Evolutionary conservation across 2,329 filamentous ascomycete genomes (phyloP), one percentile per base, ranked within the genome.

Genomic region (Hirsutella rhossiliensis): DNA sequence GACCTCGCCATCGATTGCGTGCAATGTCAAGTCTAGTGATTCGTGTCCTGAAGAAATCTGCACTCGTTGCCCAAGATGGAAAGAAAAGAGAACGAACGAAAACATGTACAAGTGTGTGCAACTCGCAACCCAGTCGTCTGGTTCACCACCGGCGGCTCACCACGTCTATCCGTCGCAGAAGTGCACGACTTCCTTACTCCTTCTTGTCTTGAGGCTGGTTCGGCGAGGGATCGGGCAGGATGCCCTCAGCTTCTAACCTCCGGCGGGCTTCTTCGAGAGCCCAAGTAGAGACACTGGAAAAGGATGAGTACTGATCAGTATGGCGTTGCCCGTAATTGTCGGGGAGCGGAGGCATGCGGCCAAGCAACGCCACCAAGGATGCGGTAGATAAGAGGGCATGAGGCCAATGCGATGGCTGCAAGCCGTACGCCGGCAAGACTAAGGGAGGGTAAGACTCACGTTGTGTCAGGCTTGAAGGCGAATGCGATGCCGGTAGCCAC

Each of bases 391-490:
- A 27, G 23, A 6, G 9, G 23, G 9, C 9, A 9, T 9, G 9
- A 3, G 23, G 9, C 23, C 23, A 5, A 27, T 6, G 23, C 23
- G 6, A 5, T 27, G 6, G 23, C 23, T 7, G 23, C 5, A 27
- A 27, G 23, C 23, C 23, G n/a, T 11, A 34, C 13, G 4, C 8
- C 31, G 11, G 11, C 31, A 17, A 34, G 31, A 13, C 8, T 31
- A 11, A 5, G n/a, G 11, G 13, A 34, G 4, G 8, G 31, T 34
- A 31, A 19, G 17, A 87, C 89, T 71, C 75, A 98, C 92, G 87
- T 94, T 51, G 90, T 97, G 75, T 98, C 92, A 43, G 92, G 92
- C 80, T 97, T 97, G 64, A 92, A 97, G 50, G 87, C 87, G 69
- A 95, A 87, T 52, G 84, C 87, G 52, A 96, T 72, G 48, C 77